Base-by-base conservation (phyloP, 805 yeast species). In the Ogataea naganishii region DNA sequence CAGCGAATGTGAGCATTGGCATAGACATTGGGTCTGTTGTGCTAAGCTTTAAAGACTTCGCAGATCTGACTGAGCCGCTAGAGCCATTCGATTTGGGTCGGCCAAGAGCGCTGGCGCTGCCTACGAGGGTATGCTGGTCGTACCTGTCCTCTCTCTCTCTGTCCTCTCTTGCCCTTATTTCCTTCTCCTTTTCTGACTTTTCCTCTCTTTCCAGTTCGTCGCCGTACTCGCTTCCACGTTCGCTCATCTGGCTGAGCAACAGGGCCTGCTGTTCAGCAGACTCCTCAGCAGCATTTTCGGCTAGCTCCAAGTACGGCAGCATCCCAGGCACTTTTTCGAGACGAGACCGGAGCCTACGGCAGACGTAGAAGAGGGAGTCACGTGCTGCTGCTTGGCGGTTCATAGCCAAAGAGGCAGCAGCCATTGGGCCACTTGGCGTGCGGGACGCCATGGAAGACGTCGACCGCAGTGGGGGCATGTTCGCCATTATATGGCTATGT, bases 241-340 rank as follows among this genome's bases (percentile, higher is more conserved):
- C 14, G 20, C 12, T 29, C n/a, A n/a, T 21, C 39, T 66, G 71
- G 18, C 66, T 55, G 21, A 66, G 47, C 3, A 64, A 58, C 38
- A 65, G 54, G 1, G 86, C 82, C 55, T 81, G 92, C 42, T 77
- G 79, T 47, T 80, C 89, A 26, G 82, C 72, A 28, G 74, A 58
- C 20, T 68, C 71, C 46, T 80, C 88, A 6, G 86, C 81, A 10
- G 75, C 63, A 9, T 69, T 60, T 49, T 68, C 69, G 3, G 89
- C 88, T 21, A 73, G 58, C 31, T 69, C 67, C 35, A 82, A 48
- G 50, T 74, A 80, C 23, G 86, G 80, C 21, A 66, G 69, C 66
- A 85, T 65, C 13, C 79, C 86, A 0, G 80, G 74, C 14, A 81
- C 66, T 23, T 60, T 56, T 31, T 69, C 72, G 20, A 85, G 53